Evolutionary conservation across 2,329 filamentous ascomycete species (phyloP).

Genomic region (Botrytis pseudocinerea): DNA sequence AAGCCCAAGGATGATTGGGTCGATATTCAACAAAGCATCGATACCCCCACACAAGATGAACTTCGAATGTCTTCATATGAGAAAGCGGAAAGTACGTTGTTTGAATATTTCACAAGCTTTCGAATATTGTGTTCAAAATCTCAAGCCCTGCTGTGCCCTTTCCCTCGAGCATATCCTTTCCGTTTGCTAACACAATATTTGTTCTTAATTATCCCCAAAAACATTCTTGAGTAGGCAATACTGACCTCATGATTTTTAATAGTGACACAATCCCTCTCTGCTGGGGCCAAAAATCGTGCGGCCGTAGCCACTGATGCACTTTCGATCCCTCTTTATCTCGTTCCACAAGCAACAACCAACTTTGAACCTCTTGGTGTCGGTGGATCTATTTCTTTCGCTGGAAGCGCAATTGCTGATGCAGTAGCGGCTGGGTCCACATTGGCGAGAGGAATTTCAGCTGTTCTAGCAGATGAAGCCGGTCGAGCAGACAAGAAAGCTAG

Average conservation of each 20-base stretch:
- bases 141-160: neutral
- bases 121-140: neutral
- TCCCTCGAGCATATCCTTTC: neutral
- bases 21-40: neutral
- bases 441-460: neutral
- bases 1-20: neutral
- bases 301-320: neutral
- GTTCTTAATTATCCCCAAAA: neutral
- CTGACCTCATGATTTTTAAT: neutral
- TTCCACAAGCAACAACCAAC: neutral
- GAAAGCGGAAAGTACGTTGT: neutral
- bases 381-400: neutral
- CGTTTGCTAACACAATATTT: neutral
- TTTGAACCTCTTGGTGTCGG: slow-evolving; percentile 4
- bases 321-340: neutral
- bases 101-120: neutral
- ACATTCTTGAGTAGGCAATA: neutral
- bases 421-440: neutral
- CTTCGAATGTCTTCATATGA: slow-evolving; percentile 14
- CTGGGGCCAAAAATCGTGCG: neutral
- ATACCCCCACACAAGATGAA: neutral
- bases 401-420: neutral
- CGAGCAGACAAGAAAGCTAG: slow-evolving; percentile 10
- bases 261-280: slow-evolving; percentile 1
- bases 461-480: neutral